Conservation (phyloP, 768 basidiomycete genomes). For the Plicaturopsis crispa region DNA sequence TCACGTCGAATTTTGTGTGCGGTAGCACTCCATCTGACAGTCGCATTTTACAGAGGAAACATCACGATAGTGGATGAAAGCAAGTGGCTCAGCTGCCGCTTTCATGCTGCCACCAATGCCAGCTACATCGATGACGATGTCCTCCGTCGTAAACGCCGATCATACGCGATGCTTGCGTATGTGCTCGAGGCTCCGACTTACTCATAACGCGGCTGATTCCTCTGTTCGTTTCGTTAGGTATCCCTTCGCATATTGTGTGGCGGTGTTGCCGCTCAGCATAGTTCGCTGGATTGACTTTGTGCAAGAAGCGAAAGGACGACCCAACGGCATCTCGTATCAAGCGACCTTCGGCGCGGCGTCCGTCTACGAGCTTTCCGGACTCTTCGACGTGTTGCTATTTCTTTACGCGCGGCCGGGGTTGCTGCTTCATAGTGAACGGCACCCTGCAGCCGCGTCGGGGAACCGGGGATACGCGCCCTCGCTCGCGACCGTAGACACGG, state of each 20-base stretch:
- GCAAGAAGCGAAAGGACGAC: slow-evolving; percentile 4
- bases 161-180: slow-evolving; percentile 24
- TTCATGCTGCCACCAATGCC: too few species aligned
- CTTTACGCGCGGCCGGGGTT: slow-evolving; percentile 26
- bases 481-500: too few species aligned
- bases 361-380: slow-evolving; percentile 29
- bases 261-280: slow-evolving; percentile 32
- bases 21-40: too few species aligned
- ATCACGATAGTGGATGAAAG: too few species aligned
- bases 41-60: too few species aligned
- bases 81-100: too few species aligned
- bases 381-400: slow-evolving; percentile 30
- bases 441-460: too few species aligned
- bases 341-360: slow-evolving; percentile 23
- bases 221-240: too few species aligned
- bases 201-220: not conserved
- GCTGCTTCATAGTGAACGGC: too few species aligned
- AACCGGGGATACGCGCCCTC: too few species aligned
- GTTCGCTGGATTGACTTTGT: slow-evolving; percentile 30
- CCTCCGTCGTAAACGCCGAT: slow-evolving; percentile 11
- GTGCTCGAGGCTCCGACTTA: not conserved
- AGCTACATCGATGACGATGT: slow-evolving; percentile 7
- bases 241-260: slow-evolving; percentile 27
- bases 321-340: slow-evolving; percentile 14
- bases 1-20: too few species aligned